These are phyloP conservation scores for Lupinus albus DNA, from an alignment of 306 rosid species.

Conservation along the genomic window DNA sequence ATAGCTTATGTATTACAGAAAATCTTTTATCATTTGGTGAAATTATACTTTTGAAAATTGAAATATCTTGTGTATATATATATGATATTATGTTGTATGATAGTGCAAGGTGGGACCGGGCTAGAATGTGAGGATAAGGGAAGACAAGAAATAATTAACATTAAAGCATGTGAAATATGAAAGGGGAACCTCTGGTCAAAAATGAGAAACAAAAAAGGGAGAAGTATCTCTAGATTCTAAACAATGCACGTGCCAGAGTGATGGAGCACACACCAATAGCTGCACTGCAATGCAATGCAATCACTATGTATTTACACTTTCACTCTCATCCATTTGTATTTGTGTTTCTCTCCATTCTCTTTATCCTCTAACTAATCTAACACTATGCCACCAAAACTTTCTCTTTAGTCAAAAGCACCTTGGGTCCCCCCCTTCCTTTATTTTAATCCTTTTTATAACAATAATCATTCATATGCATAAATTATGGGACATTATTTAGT, in stretches of 20 bases:
- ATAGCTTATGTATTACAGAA: neutral
- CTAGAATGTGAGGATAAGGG: constrained; percentile 35
- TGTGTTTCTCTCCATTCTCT: neutral
- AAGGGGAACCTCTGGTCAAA: constrained; percentile 22
- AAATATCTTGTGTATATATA: no score
- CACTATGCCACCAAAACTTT: constrained; percentile 38
- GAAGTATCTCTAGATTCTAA: constrained; percentile 39
- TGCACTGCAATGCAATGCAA: neutral
- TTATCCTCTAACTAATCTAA: neutral
- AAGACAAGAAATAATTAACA: constrained; percentile 35
- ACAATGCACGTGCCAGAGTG: constrained; percentile 40
- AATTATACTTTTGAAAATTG: neutral
- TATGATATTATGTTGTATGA: constrained; percentile 14
- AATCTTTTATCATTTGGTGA: neutral
- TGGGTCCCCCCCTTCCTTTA: constrained; percentile 57
- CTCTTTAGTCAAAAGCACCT: constrained; percentile 80
- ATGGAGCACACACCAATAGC: constrained; percentile 20
- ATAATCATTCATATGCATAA: neutral
- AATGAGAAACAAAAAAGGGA: constrained; percentile 5
- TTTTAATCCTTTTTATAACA: constrained; percentile 42
- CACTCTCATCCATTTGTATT: constrained; percentile 44
- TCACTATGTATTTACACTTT: no score
- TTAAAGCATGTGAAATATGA: constrained; percentile 41
- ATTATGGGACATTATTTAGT: no score
- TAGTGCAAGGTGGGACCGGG: constrained; percentile 41